A percentile compares a stretch with the other conserved stretches of the same genome.
Evolutionary conservation across 495 filamentous ascomycete genomes (phyloP).

Genomic region (Penicillium bovifimosum): DNA sequence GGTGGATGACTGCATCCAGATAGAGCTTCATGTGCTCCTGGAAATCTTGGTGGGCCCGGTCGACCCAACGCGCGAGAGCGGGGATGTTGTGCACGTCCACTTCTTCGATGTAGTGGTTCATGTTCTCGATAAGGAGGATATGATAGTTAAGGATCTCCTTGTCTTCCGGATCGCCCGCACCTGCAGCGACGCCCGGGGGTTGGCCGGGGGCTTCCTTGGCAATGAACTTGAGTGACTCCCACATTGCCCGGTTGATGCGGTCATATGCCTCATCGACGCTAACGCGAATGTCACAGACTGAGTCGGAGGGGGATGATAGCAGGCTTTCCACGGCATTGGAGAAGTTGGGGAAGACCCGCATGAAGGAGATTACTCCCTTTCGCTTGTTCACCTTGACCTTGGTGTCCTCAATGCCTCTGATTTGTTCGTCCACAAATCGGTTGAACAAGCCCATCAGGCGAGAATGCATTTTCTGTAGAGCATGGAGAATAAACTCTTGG

Average conservation of each 20-base stretch:
- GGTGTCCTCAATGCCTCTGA: conserved; percentile 94
- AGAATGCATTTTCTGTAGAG: conserved; percentile 72
- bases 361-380: conserved; percentile 91
- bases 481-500: conserved; percentile 81
- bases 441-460: conserved; percentile 71
- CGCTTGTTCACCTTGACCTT: conserved; percentile 98
- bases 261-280: conserved; percentile 83
- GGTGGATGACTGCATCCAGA: conserved; percentile 77
- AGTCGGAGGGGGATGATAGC: conserved; percentile 51
- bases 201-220: conserved; percentile 80
- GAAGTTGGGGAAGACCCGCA: conserved; percentile 87
- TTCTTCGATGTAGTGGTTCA: conserved; percentile 95
- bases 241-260: conserved; percentile 91
- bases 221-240: conserved; percentile 91
- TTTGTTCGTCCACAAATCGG: conserved; percentile 89
- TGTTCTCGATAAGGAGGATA: conserved; percentile 95
- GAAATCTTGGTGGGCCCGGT: conserved; percentile 70
- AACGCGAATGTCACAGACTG: conserved; percentile 59
- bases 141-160: conserved; percentile 96
- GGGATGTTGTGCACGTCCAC: conserved; percentile 68
- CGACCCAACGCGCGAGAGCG: conserved; percentile 74
- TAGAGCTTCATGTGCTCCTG: conserved; percentile 85
- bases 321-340: conserved; percentile 74
- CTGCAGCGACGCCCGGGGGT: conserved; percentile 43
- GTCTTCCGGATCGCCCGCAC: conserved; percentile 70